These are phyloP conservation scores for Hirsutella rhossiliensis DNA, from an alignment of 2,329 filamentous ascomycete genomes.

Conservation along the genomic window DNA sequence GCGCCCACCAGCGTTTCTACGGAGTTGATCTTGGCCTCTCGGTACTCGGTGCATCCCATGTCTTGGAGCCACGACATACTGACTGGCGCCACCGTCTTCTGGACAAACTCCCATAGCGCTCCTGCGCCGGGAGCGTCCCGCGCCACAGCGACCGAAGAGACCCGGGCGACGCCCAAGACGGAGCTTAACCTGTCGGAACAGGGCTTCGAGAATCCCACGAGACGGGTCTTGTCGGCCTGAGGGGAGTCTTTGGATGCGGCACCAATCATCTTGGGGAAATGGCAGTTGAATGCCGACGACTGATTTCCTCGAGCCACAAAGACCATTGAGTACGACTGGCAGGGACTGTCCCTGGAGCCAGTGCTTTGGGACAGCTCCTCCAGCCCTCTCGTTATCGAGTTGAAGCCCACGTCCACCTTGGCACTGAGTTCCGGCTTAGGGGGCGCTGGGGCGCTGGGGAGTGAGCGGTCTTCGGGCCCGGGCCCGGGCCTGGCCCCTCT, in stretches of 20 bases:
- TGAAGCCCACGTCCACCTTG: conserved; percentile 52
- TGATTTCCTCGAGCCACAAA: conserved; percentile 48
- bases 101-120: conserved; percentile 43
- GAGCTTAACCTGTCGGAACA: conserved; percentile 45
- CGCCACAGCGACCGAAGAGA: conserved; percentile 50
- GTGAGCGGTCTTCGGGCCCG: background rate
- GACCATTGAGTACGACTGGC: conserved; percentile 33
- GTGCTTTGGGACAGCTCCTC: conserved; percentile 21
- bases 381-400: conserved; percentile 48
- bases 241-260: conserved; percentile 32
- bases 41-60: conserved; percentile 12
- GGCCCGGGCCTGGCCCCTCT: conserved; percentile 26
- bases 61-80: conserved; percentile 39
- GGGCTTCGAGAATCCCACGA: conserved; percentile 51
- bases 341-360: background rate
- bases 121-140: conserved; percentile 43
- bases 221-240: conserved; percentile 30
- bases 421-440: conserved; percentile 37
- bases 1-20: conserved; percentile 22
- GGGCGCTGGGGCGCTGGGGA: conserved; percentile 5
- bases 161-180: conserved; percentile 48
- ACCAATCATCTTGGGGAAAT: conserved; percentile 44
- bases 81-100: conserved; percentile 37
- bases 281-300: conserved; percentile 44
- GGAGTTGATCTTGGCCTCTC: conserved; percentile 20